Conservation (phyloP, 2,329 filamentous ascomycete genomes). For the Phyllosticta capitalensis region DNA sequence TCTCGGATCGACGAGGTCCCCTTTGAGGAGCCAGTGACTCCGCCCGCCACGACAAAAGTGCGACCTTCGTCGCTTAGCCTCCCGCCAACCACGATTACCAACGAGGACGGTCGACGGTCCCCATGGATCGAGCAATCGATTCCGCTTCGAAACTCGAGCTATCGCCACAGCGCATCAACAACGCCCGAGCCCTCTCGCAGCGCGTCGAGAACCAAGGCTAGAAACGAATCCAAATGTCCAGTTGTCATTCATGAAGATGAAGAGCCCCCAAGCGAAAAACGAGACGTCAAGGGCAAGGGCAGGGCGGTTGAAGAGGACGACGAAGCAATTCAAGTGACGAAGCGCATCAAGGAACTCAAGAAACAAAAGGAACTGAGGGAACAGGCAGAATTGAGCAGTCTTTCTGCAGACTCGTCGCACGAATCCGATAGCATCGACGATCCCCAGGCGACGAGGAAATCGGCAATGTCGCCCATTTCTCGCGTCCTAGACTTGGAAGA, state of each 20-base stretch:
- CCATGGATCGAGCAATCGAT: neutral
- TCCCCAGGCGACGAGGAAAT: neutral
- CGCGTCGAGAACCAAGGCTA: slow-evolving; percentile 17
- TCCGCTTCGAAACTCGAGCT: neutral
- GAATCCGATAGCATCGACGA: slow-evolving; percentile 18
- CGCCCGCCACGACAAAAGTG: neutral
- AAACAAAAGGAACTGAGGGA: slow-evolving; percentile 48
- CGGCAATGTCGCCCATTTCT: slow-evolving; percentile 5
- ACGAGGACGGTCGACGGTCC: neutral
- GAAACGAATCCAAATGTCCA: slow-evolving; percentile 18
- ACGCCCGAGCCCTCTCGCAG: slow-evolving; percentile 14
- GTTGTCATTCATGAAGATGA: slow-evolving; percentile 21
- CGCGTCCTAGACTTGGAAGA: slow-evolving; percentile 3
- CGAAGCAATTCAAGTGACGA: slow-evolving; percentile 47
- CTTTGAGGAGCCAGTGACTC: slow-evolving; percentile 4
- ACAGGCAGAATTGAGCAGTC: slow-evolving; percentile 15
- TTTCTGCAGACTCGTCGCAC: neutral
- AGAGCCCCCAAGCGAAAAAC: slow-evolving; percentile 15
- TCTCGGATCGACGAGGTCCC: slow-evolving; percentile 7
- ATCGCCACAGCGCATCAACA: neutral
- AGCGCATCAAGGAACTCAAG: slow-evolving; percentile 48
- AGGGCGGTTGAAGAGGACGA: slow-evolving; percentile 12
- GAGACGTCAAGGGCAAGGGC: slow-evolving; percentile 18
- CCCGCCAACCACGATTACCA: neutral
- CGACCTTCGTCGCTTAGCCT: neutral